Evolutionary conservation across 176 grass and related monocot species (phyloP).

Genomic region (Rhynchospora pubera): DNA sequence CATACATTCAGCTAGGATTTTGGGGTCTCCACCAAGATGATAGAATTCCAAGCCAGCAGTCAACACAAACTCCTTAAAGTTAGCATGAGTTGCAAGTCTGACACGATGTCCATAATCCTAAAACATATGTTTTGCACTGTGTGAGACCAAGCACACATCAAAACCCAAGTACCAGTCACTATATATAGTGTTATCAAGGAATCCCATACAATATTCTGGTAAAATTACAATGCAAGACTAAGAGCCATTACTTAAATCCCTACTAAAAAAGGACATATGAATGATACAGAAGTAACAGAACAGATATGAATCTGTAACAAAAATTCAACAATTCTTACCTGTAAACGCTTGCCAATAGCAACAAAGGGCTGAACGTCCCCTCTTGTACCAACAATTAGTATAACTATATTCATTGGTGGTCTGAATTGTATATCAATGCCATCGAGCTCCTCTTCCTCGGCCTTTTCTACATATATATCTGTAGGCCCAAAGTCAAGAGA

Average conservation of each 20-base stretch:
- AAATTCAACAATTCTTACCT: conserved; percentile 40
- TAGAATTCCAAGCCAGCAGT: conserved; percentile 89
- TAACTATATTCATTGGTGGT: conserved; percentile 85
- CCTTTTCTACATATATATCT: conserved; percentile 36
- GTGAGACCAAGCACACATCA: conserved; percentile 13
- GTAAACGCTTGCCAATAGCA: conserved; percentile 90
- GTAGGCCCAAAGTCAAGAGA: conserved; percentile 21
- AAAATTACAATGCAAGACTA: neutral
- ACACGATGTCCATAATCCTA: conserved; percentile 92
- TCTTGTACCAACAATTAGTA: conserved; percentile 97
- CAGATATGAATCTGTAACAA: neutral
- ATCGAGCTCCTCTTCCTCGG: conserved; percentile 52
- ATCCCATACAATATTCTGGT: neutral
- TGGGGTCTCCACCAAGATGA: conserved; percentile 87
- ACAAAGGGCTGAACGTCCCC: conserved; percentile 97
- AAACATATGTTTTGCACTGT: conserved; percentile 16
- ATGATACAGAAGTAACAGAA: conserved; percentile 12
- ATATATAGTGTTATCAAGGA: neutral
- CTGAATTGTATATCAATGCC: conserved; percentile 49
- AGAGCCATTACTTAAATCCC: neutral
- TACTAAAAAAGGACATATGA: neutral
- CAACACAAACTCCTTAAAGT: conserved; percentile 92
- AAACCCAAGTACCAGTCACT: neutral
- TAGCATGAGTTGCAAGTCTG: conserved; percentile 89
- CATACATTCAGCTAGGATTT: conserved; percentile 87